These are phyloP conservation scores for Quercus glauca DNA, from an alignment of 306 rosid species.

Conservation along the genomic window DNA sequence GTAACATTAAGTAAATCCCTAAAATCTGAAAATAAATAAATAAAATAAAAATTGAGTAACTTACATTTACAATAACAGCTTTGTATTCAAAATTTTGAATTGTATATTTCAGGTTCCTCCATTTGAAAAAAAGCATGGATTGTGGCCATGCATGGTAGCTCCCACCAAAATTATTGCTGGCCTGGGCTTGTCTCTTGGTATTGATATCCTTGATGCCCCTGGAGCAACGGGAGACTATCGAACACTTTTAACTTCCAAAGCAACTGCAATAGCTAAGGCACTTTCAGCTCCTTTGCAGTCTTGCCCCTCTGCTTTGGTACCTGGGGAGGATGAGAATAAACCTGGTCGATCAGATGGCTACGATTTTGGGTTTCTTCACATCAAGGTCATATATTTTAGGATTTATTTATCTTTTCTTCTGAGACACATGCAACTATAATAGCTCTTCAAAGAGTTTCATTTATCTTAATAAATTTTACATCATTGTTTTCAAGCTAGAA, in stretches of 20 bases:
- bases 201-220: slow-evolving; percentile 93
- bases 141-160: slow-evolving; percentile 96
- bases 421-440: slow-evolving; percentile 7
- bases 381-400: slow-evolving; percentile 53
- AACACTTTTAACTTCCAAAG: slow-evolving; percentile 82
- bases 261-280: slow-evolving; percentile 78
- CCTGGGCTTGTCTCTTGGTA: slow-evolving; percentile 85
- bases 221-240: slow-evolving; percentile 98
- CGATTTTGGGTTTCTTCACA: slow-evolving; percentile 94
- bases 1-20: not conserved
- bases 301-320: slow-evolving; percentile 75
- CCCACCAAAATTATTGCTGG: slow-evolving; percentile 98
- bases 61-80: not conserved
- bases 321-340: slow-evolving; percentile 79
- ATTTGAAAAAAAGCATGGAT: slow-evolving; percentile 66
- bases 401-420: not conserved
- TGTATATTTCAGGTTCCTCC: slow-evolving; percentile 66
- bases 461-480: not conserved
- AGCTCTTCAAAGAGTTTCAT: slow-evolving; percentile 2
- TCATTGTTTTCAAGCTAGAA: not conserved
- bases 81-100: slow-evolving; percentile 1
- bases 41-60: not conserved
- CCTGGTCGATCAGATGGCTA: slow-evolving; percentile 90
- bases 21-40: not conserved
- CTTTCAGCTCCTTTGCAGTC: slow-evolving; percentile 77